phyloP scores from a whole-genome alignment of 2,329 filamentous ascomycete genomes.

The Pseudogymnoascus sp. region DNA sequence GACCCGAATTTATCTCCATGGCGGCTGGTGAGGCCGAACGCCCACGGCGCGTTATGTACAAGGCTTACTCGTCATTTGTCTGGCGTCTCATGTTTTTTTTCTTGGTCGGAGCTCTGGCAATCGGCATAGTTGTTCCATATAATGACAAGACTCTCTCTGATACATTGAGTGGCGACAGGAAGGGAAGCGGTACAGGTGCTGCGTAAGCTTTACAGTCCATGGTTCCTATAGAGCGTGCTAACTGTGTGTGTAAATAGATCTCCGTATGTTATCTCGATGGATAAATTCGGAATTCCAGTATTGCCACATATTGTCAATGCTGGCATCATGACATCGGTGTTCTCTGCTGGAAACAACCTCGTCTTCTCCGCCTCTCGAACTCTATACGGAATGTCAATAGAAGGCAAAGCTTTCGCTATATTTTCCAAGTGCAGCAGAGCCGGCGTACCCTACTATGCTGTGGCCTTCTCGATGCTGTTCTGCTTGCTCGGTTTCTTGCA shows the following conservation, averaged over 20 bases:
- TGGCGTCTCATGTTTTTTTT: constrained; percentile 67
- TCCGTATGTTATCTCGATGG: constrained; percentile 52
- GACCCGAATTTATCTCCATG: constrained; percentile 60
- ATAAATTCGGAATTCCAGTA: constrained; percentile 55
- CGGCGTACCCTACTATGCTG: constrained; percentile 57
- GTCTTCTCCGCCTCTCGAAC: constrained; percentile 62
- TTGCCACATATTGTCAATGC: constrained; percentile 64
- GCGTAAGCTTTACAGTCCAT: not conserved
- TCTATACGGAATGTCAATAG: constrained; percentile 60
- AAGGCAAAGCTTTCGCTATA: constrained; percentile 55
- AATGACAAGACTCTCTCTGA: constrained; percentile 50
- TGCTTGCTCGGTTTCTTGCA: constrained; percentile 67
- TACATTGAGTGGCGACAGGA: constrained; percentile 41
- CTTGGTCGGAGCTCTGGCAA: constrained; percentile 57
- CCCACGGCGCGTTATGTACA: constrained; percentile 56
- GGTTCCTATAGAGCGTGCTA: not conserved
- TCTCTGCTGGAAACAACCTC: constrained; percentile 54
- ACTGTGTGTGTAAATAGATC: constrained; percentile 29
- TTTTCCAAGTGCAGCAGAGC: constrained; percentile 54
- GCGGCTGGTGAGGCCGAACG: constrained; percentile 64
- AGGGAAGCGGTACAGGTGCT: not conserved
- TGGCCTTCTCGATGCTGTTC: constrained; percentile 58
- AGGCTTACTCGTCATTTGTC: constrained; percentile 66
- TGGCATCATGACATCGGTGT: constrained; percentile 59
- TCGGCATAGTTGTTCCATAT: constrained; percentile 60